phyloP scores from a whole-genome alignment of 2,329 filamentous ascomycete genomes.

The Fusarium citri region DNA sequence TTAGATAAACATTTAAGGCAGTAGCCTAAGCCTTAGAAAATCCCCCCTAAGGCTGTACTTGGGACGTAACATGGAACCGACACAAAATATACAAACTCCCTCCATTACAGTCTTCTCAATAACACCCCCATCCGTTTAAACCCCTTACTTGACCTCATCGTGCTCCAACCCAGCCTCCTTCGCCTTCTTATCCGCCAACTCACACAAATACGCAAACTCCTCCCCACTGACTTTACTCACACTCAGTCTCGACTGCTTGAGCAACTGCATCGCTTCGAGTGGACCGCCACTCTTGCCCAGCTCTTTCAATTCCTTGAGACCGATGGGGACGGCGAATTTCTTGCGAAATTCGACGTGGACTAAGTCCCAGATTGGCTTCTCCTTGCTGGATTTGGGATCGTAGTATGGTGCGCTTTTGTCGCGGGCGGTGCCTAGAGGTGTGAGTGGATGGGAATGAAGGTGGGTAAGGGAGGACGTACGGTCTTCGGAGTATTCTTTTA shows the following conservation, averaged over 20 bases:
- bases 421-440: conserved; percentile 47
- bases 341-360: conserved; percentile 89
- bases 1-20: not conserved
- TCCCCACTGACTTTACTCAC: conserved; percentile 74
- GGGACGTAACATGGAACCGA: not conserved
- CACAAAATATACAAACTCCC: not conserved
- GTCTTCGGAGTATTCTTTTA: conserved; percentile 84
- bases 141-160: not conserved
- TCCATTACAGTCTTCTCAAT: not conserved
- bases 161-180: conserved; percentile 54
- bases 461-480: conserved; percentile 58
- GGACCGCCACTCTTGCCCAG: conserved; percentile 66
- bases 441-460: rapidly evolving
- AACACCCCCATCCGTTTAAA: too few species aligned
- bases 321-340: conserved; percentile 80
- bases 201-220: conserved; percentile 74
- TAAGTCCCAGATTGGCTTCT: conserved; percentile 77
- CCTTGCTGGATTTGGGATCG: conserved; percentile 75
- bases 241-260: conserved; percentile 85
- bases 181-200: conserved; percentile 61
- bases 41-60: not conserved
- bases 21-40: not conserved
- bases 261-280: conserved; percentile 81
- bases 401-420: conserved; percentile 74
- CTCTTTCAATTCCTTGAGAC: conserved; percentile 76